Base-by-base conservation (phyloP, 192 early-diverging fungal species). In the Thamnidium elegans region DNA sequence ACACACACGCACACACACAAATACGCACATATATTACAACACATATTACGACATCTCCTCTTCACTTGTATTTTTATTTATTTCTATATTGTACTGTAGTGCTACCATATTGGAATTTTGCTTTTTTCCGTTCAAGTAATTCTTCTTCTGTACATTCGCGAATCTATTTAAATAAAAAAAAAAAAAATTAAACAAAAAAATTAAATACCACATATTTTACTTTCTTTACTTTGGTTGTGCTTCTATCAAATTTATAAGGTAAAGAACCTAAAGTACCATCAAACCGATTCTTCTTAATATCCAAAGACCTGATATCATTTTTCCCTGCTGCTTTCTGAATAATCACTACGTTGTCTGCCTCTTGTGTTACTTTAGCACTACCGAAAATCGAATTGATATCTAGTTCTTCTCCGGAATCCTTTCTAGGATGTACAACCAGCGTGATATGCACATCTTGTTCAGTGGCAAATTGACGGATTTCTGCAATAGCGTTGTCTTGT, bases 301-400 rank as follows among this genome's bases (percentile, higher is more conserved):
- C 86, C 39, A 90, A 51, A 50, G 71, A 81, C 32, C 82, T 71
- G 17, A 78, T 11, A 21, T 75, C 65, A 15, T 63, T 65, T 7
- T 62, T 58, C 15, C 71, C 78, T 52, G 46, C 14, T 42, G 81
- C 45, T 17, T 78, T 76, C 58, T 90, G 87, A 62, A 90, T 59
- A 3, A 89, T 83, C 7, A 89, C 73, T 0, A 90, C 87, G 73
- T 90, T 90, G 63, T 90, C 89, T 23, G 89, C 86, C 75, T 90
- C 89, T 58, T 90, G 89, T 30, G 89, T 85, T 5, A 89, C 80
- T 71, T 90, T 90, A 47, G 86, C 89, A 36, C 84, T 85, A 30
- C 89, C 89, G 72, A 87, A 87, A 14, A 90, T 73, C 11, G 86
- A 86, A 58, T 86, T 85, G 58, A 88, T 83, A 55, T 87, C 86